Conservation (phyloP, 192 early-diverging fungal species). For the Gigaspora rosea region DNA sequence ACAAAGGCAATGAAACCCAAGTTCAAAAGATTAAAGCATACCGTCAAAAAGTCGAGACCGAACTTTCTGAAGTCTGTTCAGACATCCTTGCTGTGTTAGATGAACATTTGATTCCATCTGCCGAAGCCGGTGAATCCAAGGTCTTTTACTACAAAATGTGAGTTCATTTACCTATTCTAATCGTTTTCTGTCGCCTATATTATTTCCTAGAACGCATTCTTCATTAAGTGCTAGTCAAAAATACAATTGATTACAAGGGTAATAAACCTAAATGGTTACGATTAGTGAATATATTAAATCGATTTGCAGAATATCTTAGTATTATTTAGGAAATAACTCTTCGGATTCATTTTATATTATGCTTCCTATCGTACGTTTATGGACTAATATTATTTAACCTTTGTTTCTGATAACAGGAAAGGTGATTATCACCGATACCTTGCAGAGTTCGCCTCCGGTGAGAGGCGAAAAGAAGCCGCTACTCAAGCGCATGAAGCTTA, state of each 20-base stretch:
- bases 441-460: slow-evolving; percentile 88
- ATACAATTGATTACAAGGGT: too few relatives aligned
- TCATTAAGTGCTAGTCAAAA: too few relatives aligned
- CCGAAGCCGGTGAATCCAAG: slow-evolving; percentile 90
- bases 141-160: slow-evolving; percentile 99
- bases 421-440: slow-evolving; percentile 98
- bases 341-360: slow-evolving; percentile 29
- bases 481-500: slow-evolving; percentile 84
- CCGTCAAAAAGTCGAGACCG: slow-evolving; percentile 87
- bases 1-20: slow-evolving; percentile 82
- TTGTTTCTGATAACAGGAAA: slow-evolving; percentile 57
- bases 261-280: too few relatives aligned
- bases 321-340: slow-evolving; percentile 40
- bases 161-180: slow-evolving; percentile 45
- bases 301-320: slow-evolving; percentile 48
- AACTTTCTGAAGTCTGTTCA: slow-evolving; percentile 88
- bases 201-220: too few relatives aligned
- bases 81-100: slow-evolving; percentile 90
- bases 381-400: slow-evolving; percentile 42
- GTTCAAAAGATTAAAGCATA: slow-evolving; percentile 88
- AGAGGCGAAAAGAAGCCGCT: slow-evolving; percentile 78
- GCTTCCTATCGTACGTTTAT: not conserved
- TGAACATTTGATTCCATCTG: slow-evolving; percentile 84
- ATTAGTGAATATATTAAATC: too few relatives aligned
- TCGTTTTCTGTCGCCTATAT: too few relatives aligned